A percentile compares a stretch with the other conserved stretches of the same genome.
These are phyloP conservation scores for Lojkania enalia DNA, from an alignment of 2,329 filamentous ascomycete genomes.

Conservation along the genomic window DNA sequence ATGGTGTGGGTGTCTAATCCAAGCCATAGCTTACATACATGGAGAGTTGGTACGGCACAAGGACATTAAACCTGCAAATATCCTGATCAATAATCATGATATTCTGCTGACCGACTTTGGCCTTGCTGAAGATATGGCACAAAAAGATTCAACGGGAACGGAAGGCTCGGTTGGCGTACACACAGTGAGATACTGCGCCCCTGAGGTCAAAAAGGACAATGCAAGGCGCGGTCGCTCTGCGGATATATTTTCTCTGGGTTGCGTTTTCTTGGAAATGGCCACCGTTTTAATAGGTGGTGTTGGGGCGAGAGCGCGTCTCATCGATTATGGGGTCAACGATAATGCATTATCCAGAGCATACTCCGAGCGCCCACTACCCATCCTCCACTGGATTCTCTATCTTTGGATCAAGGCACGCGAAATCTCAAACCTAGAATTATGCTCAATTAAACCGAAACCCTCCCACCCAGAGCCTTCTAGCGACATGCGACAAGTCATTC, in stretches of 20 bases:
- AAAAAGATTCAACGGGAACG: constrained; percentile 8
- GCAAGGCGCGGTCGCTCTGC: constrained; percentile 2
- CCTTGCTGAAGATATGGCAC: constrained; percentile 7
- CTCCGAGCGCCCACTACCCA: not conserved
- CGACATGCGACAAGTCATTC: not conserved
- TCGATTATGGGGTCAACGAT: not conserved
- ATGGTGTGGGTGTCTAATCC: constrained; percentile 15
- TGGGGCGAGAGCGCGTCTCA: not conserved
- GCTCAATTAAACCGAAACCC: too few species aligned
- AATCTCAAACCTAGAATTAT: too few species aligned
- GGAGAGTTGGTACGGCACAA: constrained; percentile 20
- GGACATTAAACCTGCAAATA: constrained; percentile 31
- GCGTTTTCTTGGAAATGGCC: constrained; percentile 9
- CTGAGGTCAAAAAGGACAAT: constrained; percentile 9
- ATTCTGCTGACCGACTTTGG: constrained; percentile 27
- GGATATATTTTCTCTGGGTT: constrained; percentile 13
- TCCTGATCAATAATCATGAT: constrained; percentile 17
- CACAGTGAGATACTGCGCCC: constrained; percentile 12
- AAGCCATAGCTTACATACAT: constrained; percentile 25
- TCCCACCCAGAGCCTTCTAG: not conserved
- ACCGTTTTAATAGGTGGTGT: not conserved
- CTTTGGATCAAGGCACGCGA: not conserved
- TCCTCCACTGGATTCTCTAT: not conserved
- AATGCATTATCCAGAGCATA: not conserved
- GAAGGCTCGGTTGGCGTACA: not conserved